These are phyloP conservation scores for Zygoascus biomembranicola DNA, from an alignment of 805 yeast genomes.

Conservation along the genomic window DNA sequence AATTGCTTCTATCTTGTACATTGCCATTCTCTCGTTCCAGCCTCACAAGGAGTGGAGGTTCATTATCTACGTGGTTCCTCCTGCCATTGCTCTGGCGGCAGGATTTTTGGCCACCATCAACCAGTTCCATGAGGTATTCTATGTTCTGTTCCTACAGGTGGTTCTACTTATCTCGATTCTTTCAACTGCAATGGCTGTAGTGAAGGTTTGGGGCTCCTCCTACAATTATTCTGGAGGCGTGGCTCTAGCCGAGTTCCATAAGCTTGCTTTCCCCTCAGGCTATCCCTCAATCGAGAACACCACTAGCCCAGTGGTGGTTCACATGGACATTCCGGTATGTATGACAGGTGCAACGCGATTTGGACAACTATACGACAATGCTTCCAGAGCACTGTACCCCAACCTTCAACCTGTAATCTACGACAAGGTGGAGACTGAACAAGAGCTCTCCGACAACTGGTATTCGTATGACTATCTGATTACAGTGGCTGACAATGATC, in stretches of 20 bases:
- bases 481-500: constrained; percentile 28
- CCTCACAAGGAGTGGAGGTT: constrained; percentile 96
- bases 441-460: constrained; percentile 36
- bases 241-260: constrained; percentile 52
- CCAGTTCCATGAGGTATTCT: background rate
- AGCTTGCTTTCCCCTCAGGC: constrained; percentile 19
- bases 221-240: constrained; percentile 86
- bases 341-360: constrained; percentile 83
- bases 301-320: constrained; percentile 37
- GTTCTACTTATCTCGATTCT: constrained; percentile 26
- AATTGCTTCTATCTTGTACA: constrained; percentile 44
- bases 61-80: constrained; percentile 66
- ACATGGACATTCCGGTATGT: constrained; percentile 71
- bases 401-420: constrained; percentile 31
- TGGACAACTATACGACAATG: constrained; percentile 43
- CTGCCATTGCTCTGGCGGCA: constrained; percentile 56
- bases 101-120: constrained; percentile 40
- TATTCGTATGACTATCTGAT: constrained; percentile 43
- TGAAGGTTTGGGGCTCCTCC: constrained; percentile 56
- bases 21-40: constrained; percentile 63
- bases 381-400: constrained; percentile 9
- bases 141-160: constrained; percentile 16
- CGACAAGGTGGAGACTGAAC: constrained; percentile 64
- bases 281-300: background rate
- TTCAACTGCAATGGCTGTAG: constrained; percentile 36